A percentile compares a stretch with the other conserved stretches of the same genome.
phyloP scores from a whole-genome alignment of 306 rosid genomes.

The Ochetophila trinervis region DNA sequence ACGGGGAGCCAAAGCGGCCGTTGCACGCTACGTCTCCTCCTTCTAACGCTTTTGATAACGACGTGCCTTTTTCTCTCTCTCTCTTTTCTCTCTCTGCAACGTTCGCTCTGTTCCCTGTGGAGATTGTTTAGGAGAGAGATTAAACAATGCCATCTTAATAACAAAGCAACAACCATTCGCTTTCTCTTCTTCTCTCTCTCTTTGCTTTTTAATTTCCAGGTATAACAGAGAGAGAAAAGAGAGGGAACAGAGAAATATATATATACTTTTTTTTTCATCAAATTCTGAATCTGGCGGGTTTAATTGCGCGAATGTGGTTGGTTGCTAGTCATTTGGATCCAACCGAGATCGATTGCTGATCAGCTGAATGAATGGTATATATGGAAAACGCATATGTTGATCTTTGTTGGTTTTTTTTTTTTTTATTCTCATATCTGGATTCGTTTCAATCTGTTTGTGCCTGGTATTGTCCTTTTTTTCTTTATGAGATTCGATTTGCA shows the following conservation, averaged over 20 bases:
- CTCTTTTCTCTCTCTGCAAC: slow-evolving; percentile 13
- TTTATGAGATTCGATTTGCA: background rate
- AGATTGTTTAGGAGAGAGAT: slow-evolving; percentile 32
- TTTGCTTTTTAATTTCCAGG: background rate
- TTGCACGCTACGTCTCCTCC: slow-evolving; percentile 52
- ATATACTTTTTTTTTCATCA: background rate
- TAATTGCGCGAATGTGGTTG: slow-evolving; percentile 19
- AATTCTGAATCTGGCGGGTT: slow-evolving; percentile 7
- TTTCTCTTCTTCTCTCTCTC: background rate
- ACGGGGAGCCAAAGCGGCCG: slow-evolving; percentile 58
- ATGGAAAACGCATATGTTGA: background rate
- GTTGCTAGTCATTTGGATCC: background rate
- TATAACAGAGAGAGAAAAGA: slow-evolving; percentile 4
- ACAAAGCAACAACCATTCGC: slow-evolving; percentile 30
- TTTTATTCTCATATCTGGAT: slow-evolving; percentile 8
- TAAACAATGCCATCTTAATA: slow-evolving; percentile 33
- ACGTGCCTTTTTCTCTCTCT: background rate
- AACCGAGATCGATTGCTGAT: slow-evolving; percentile 29
- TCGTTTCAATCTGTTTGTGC: slow-evolving; percentile 18
- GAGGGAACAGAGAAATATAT: slow-evolving; percentile 9
- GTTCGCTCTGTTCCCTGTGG: slow-evolving; percentile 19
- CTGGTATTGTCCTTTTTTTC: slow-evolving; percentile 15
- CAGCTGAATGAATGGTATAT: slow-evolving; percentile 3
- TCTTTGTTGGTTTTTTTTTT: slow-evolving; percentile 1
- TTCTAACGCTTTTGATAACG: background rate